Conservation (phyloP, 345 rosid species). For the Euclidium syriacum region DNA sequence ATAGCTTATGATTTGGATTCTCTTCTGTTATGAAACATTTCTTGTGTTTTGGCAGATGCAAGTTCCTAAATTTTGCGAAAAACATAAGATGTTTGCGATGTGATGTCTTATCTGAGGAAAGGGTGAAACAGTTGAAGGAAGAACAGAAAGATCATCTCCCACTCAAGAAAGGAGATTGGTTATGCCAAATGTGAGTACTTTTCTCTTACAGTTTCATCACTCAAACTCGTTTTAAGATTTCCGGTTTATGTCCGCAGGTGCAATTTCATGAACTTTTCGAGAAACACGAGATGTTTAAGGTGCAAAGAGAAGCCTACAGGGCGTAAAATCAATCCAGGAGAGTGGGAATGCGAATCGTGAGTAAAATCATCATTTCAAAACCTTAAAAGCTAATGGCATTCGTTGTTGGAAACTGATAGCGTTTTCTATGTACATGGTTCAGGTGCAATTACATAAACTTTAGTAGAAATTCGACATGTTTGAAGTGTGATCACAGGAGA, state of each 20-base stretch:
- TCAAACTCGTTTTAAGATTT: not conserved
- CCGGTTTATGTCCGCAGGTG: conserved; percentile 45
- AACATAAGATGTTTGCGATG: conserved; percentile 74
- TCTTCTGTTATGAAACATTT: not conserved
- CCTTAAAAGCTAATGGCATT: not conserved
- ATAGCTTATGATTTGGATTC: not conserved
- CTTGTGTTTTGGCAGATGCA: conserved; percentile 48
- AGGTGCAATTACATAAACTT: conserved; percentile 85
- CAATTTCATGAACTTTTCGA: conserved; percentile 77
- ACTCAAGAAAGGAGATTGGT: conserved; percentile 92
- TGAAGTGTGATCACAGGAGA: conserved; percentile 79
- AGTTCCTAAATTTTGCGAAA: conserved; percentile 76
- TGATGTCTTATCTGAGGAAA: conserved; percentile 53
- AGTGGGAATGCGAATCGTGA: conserved; percentile 97
- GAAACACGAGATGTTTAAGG: conserved; percentile 69
- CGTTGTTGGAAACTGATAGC: not conserved
- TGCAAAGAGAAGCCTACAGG: conserved; percentile 75
- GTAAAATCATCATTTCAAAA: conserved; percentile 26
- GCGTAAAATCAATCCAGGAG: conserved; percentile 83
- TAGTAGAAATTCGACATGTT: conserved; percentile 67
- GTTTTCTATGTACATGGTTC: not conserved
- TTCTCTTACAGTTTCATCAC: not conserved
- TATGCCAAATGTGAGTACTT: conserved; percentile 59
- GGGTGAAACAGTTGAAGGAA: conserved; percentile 49
- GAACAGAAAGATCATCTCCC: conserved; percentile 70